phyloP scores from a whole-genome alignment of 306 rosid species.

The Adenanthera pavonina region DNA sequence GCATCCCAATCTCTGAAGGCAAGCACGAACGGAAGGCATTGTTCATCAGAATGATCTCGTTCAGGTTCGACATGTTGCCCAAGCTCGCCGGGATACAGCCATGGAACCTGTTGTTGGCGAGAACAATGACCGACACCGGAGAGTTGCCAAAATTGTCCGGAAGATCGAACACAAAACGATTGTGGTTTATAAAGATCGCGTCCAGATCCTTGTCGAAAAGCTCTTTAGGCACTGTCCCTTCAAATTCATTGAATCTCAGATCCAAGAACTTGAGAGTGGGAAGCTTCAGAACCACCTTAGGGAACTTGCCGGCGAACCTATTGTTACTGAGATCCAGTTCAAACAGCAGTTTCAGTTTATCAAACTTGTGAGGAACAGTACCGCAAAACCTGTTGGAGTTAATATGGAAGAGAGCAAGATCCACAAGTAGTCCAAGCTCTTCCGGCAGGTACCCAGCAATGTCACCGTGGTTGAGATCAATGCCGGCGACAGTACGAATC shows the following conservation, averaged over 20 bases:
- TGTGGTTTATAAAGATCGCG: constrained; percentile 75
- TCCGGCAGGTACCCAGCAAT: constrained; percentile 79
- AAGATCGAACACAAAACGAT: constrained; percentile 54
- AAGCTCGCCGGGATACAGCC: constrained; percentile 75
- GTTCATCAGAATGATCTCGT: constrained; percentile 63
- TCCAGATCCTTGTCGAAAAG: constrained; percentile 73
- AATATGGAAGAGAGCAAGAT: constrained; percentile 66
- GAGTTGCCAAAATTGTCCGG: constrained; percentile 72
- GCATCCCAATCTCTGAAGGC: constrained; percentile 64
- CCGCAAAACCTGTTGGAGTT: constrained; percentile 81
- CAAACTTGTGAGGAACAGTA: constrained; percentile 59
- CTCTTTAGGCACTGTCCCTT: constrained; percentile 58
- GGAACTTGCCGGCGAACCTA: constrained; percentile 68
- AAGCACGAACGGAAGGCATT: constrained; percentile 58
- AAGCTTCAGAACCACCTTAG: constrained; percentile 56
- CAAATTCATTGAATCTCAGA: constrained; percentile 76
- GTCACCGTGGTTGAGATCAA: constrained; percentile 77
- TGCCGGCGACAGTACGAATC: constrained; percentile 66
- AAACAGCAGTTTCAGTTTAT: constrained; percentile 48
- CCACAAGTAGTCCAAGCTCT: constrained; percentile 58
- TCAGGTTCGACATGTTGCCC: constrained; percentile 69
- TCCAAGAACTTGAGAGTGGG: constrained; percentile 62
- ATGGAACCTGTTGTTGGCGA: constrained; percentile 70
- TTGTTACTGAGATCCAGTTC: constrained; percentile 79
- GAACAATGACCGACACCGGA: constrained; percentile 69